phyloP scores from a whole-genome alignment of 2,329 filamentous ascomycete genomes.

The Curvularia lunata region DNA sequence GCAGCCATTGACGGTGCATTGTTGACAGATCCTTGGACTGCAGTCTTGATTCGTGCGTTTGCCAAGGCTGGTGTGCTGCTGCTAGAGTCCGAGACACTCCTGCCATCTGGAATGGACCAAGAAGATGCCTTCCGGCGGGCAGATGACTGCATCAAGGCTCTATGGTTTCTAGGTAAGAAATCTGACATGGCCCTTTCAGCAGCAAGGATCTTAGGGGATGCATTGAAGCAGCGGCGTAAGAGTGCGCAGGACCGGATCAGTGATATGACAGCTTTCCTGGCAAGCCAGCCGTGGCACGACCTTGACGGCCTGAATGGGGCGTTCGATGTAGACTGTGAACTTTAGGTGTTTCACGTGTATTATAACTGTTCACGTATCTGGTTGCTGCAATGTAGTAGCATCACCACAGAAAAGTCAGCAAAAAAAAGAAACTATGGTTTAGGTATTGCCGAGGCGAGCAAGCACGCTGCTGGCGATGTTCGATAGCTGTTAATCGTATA shows the following conservation, averaged over 20 bases:
- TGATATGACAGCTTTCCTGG: slow-evolving; percentile 35
- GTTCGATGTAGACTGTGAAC: slow-evolving; percentile 28
- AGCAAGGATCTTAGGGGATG: slow-evolving; percentile 48
- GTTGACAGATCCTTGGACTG: slow-evolving; percentile 67
- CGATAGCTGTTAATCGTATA: too few relatives aligned
- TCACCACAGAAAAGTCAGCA: background rate
- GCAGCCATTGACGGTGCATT: slow-evolving; percentile 62
- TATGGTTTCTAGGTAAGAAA: slow-evolving; percentile 63
- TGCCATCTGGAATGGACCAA: slow-evolving; percentile 13
- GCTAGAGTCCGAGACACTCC: slow-evolving; percentile 46
- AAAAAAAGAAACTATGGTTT: background rate
- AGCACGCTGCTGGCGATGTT: too few relatives aligned
- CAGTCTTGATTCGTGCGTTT: slow-evolving; percentile 61
- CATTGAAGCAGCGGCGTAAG: slow-evolving; percentile 38
- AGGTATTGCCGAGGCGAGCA: background rate
- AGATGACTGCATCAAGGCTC: slow-evolving; percentile 59
- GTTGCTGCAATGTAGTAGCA: background rate
- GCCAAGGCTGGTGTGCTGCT: slow-evolving; percentile 55
- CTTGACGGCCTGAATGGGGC: slow-evolving; percentile 28
- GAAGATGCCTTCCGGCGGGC: slow-evolving; percentile 49
- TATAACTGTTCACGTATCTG: background rate
- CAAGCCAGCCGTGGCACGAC: slow-evolving; percentile 36
- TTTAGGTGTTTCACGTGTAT: slow-evolving; percentile 14
- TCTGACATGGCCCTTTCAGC: slow-evolving; percentile 59
- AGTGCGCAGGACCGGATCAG: slow-evolving; percentile 29